These are phyloP conservation scores for Aureobasidium mangrovei DNA, from an alignment of 2,329 filamentous ascomycete genomes.

Conservation along the genomic window DNA sequence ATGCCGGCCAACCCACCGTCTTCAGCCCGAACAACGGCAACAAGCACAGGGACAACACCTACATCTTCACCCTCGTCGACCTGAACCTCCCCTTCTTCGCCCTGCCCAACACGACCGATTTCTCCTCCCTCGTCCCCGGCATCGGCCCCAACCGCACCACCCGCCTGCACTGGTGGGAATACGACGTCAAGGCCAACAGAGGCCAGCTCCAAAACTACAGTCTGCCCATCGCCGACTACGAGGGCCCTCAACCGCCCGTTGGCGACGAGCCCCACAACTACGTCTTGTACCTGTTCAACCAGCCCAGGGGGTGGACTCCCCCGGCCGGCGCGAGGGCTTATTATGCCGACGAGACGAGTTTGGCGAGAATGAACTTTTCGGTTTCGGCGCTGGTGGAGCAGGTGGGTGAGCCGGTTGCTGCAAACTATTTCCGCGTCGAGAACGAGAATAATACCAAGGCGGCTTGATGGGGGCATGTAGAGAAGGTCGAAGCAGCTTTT, in stretches of 20 bases:
- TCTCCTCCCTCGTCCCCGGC: conserved; percentile 18
- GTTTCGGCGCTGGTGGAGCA: conserved; percentile 18
- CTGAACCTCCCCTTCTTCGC: conserved; percentile 19
- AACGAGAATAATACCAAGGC: conserved; percentile 6
- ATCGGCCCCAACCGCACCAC: conserved; percentile 23
- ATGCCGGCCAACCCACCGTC: conserved; percentile 8
- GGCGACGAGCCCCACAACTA: conserved; percentile 25
- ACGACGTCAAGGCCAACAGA: conserved; percentile 17
- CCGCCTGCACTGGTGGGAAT: conserved; percentile 25
- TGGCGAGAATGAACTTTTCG: conserved; percentile 21
- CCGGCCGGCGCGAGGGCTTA: conserved; percentile 18
- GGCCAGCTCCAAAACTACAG: conserved; percentile 17
- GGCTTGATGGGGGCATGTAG: not conserved
- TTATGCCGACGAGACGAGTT: conserved; percentile 11
- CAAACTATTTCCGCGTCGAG: conserved; percentile 19
- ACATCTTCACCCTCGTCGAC: conserved; percentile 23
- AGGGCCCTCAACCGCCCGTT: conserved; percentile 20
- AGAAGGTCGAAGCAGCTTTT: too few species aligned
- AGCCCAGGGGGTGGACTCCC: conserved; percentile 20
- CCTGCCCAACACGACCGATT: conserved; percentile 16
- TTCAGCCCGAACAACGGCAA: not conserved
- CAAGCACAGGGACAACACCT: conserved; percentile 4
- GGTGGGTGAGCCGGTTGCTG: conserved; percentile 21
- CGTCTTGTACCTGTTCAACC: conserved; percentile 25
- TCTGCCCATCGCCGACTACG: conserved; percentile 20